phyloP scores from a whole-genome alignment of 2,329 filamentous ascomycete genomes.

The Colletotrichum navitas region DNA sequence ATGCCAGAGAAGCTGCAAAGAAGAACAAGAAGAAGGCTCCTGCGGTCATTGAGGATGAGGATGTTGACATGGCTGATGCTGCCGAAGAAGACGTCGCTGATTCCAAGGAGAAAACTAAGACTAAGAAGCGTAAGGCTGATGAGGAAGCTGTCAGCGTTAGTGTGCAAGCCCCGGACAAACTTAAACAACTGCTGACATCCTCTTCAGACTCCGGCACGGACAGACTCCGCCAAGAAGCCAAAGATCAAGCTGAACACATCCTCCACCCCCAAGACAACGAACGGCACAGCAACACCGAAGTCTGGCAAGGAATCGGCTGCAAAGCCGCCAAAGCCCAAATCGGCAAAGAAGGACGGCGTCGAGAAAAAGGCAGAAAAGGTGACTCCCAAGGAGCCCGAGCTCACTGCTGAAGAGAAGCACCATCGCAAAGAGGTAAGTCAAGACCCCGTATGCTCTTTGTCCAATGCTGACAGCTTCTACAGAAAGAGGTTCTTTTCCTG shows the following conservation, averaged over 20 bases:
- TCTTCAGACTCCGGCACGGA: constrained; percentile 65
- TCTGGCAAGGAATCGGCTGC: constrained; percentile 64
- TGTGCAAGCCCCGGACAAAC: not conserved
- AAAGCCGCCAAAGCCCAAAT: constrained; percentile 68
- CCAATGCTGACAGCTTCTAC: constrained; percentile 50
- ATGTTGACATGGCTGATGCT: constrained; percentile 72
- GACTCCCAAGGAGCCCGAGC: constrained; percentile 66
- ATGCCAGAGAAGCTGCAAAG: constrained; percentile 62
- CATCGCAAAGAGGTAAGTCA: constrained; percentile 69
- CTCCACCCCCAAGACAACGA: constrained; percentile 76
- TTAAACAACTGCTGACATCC: constrained; percentile 2
- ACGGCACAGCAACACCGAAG: constrained; percentile 70
- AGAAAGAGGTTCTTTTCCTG: constrained; percentile 89
- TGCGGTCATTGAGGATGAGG: constrained; percentile 66
- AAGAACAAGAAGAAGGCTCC: constrained; percentile 62
- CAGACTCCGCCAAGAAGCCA: constrained; percentile 75
- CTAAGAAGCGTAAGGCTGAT: constrained; percentile 87
- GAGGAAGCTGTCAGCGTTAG: constrained; percentile 73
- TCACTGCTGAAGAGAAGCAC: constrained; percentile 69
- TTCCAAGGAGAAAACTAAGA: constrained; percentile 80
- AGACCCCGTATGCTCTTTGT: not conserved
- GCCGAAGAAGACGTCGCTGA: constrained; percentile 67
- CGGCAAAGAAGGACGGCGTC: constrained; percentile 64
- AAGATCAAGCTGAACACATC: constrained; percentile 75
- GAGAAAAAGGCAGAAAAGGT: constrained; percentile 70